phyloP scores from a whole-genome alignment of 2,329 filamentous ascomycete genomes.

The Fusarium lateritium region DNA sequence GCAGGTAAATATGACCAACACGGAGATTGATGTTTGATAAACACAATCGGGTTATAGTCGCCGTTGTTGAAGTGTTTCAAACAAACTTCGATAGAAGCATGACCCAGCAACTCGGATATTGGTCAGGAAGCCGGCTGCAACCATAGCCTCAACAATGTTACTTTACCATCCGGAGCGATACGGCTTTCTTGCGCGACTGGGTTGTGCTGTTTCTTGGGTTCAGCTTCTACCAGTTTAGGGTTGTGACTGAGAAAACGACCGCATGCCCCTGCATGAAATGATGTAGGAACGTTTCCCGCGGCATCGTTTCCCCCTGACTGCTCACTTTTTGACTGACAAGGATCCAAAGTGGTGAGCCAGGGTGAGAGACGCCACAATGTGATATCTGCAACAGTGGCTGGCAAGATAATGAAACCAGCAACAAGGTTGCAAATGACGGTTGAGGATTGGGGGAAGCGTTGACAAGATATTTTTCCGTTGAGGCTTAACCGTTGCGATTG shows the following conservation, averaged over 20 bases:
- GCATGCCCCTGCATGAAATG: conserved; percentile 43
- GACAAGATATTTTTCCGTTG: background rate
- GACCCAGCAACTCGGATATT: conserved; percentile 15
- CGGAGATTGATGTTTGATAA: conserved; percentile 10
- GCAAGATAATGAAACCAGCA: conserved; percentile 3
- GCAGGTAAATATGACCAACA: conserved; percentile 7
- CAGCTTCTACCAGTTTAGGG: conserved; percentile 21
- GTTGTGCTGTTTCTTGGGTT: conserved; percentile 24
- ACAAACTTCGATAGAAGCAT: conserved; percentile 10
- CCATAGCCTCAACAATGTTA: conserved; percentile 28
- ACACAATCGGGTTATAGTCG: background rate
- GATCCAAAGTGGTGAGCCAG: conserved; percentile 34
- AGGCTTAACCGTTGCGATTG: conserved; percentile 25
- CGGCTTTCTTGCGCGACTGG: background rate
- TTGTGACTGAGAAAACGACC: conserved; percentile 23
- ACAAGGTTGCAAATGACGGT: background rate
- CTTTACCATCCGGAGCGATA: conserved; percentile 5
- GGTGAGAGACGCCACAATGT: conserved; percentile 28
- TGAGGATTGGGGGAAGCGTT: background rate
- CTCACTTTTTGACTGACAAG: conserved; percentile 17
- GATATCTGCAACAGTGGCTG: conserved; percentile 31
- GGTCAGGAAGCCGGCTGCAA: conserved; percentile 22
- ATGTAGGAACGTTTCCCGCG: conserved; percentile 17
- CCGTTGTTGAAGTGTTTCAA: conserved; percentile 18
- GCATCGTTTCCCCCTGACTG: conserved; percentile 10